Conservation (phyloP, 2,329 filamentous ascomycete genomes). For the Cercospora sojina region DNA sequence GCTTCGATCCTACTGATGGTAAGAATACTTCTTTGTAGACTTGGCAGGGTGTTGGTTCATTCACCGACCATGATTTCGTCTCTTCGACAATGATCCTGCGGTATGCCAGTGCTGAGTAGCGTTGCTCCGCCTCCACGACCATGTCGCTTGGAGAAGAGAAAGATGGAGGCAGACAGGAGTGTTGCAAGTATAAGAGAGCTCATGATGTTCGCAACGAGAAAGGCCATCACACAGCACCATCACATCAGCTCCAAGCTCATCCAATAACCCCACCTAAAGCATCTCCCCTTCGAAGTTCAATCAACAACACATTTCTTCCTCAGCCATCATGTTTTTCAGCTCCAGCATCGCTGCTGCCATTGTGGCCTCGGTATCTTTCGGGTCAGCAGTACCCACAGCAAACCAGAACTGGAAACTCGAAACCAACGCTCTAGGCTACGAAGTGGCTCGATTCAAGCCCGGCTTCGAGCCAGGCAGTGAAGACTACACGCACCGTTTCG, state of each 20-base stretch:
- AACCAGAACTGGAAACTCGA: constrained; percentile 6
- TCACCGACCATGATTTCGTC: not conserved
- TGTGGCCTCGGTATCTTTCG: not conserved
- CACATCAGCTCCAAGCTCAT: not conserved
- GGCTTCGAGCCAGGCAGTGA: constrained; percentile 9
- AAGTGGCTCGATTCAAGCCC: constrained; percentile 1
- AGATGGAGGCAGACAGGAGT: not conserved
- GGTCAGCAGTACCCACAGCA: not conserved
- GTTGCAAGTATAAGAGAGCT: not conserved
- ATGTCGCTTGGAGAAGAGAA: not conserved
- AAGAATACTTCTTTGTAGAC: not conserved
- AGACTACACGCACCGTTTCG: constrained; percentile 7
- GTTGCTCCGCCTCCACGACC: not conserved
- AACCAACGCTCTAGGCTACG: constrained; percentile 8
- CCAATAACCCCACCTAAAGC: not conserved
- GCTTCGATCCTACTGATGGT: not conserved
- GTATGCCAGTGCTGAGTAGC: not conserved
- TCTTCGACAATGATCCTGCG: not conserved
- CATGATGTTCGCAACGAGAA: not conserved
- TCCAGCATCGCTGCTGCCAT: not conserved
- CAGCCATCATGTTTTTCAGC: constrained; percentile 1
- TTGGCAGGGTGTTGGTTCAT: constrained; percentile 3
- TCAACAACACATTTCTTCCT: not conserved
- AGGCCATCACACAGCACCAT: not conserved
- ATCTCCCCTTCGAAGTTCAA: not conserved